phyloP scores from a whole-genome alignment of 176 grass and related monocot species.

The Rhynchospora pubera region DNA sequence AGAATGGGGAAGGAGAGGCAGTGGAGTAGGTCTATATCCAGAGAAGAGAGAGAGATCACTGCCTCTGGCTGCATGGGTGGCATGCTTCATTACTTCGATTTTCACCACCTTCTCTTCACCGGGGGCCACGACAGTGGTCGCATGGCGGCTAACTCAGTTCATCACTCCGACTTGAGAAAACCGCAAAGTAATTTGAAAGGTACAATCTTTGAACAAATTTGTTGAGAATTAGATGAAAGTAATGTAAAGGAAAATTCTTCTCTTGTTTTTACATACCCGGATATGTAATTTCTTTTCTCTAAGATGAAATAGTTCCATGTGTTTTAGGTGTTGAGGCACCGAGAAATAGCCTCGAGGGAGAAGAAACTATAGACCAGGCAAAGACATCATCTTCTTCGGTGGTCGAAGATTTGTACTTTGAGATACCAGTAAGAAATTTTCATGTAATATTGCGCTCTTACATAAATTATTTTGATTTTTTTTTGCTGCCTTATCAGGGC shows the following conservation, averaged over 20 bases:
- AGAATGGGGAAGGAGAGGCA: constrained; percentile 41
- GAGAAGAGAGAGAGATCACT: not conserved
- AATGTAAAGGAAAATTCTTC: not conserved
- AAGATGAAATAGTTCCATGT: not conserved
- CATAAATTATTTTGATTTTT: not conserved
- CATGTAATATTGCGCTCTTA: not conserved
- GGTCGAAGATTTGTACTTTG: constrained; percentile 27
- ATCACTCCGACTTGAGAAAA: not conserved
- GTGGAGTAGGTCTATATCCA: constrained; percentile 29
- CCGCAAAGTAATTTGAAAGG: not conserved
- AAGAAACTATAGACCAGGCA: not conserved
- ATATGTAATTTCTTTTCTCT: not conserved
- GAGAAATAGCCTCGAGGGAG: constrained; percentile 78
- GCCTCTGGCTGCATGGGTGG: constrained; percentile 74
- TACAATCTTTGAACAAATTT: not conserved
- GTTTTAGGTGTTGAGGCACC: constrained; percentile 55
- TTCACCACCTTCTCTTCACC: constrained; percentile 37
- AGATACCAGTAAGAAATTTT: constrained; percentile 34
- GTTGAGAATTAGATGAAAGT: not conserved
- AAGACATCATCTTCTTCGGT: not conserved
- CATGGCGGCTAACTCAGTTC: not conserved
- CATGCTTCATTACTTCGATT: constrained; percentile 79
- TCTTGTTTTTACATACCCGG: not conserved
- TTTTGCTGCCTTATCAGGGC: not conserved
- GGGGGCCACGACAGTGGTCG: not conserved